A percentile compares a stretch with the other conserved stretches of the same genome.
phyloP scores from a whole-genome alignment of 73 alveolate genomes.

The Uronychia setigera region DNA sequence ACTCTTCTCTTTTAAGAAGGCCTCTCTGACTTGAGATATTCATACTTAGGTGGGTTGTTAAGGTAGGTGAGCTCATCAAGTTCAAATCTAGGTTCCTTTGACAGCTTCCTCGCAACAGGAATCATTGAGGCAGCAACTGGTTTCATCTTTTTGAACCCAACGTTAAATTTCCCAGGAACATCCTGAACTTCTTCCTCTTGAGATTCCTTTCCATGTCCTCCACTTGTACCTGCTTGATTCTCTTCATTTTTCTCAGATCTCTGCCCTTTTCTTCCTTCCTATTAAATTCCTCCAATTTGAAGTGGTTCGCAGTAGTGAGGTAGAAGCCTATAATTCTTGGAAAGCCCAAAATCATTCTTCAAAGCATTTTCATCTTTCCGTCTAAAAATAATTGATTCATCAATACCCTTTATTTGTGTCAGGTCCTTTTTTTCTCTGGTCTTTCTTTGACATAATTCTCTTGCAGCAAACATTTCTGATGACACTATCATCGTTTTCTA shows the following conservation, averaged over 20 bases:
- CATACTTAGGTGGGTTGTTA: background rate
- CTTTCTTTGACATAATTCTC: background rate
- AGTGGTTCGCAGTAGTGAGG: background rate
- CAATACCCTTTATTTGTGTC: background rate
- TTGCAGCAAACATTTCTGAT: constrained; percentile 17
- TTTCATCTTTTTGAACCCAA: background rate
- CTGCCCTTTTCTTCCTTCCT: background rate
- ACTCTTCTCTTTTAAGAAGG: too few relatives aligned
- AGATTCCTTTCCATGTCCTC: background rate
- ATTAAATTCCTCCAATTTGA: background rate
- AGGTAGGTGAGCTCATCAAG: background rate
- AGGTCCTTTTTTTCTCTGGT: background rate
- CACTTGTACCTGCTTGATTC: too few relatives aligned
- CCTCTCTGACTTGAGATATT: background rate
- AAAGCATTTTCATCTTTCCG: background rate
- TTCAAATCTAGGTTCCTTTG: background rate
- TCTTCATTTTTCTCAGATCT: background rate
- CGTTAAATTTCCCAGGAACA: background rate
- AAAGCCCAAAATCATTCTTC: background rate
- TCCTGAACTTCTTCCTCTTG: background rate
- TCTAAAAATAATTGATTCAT: background rate
- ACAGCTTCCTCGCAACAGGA: background rate
- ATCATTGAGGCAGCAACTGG: background rate
- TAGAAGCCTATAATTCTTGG: background rate
- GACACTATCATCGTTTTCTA: constrained; percentile 28